phyloP scores from a whole-genome alignment of 768 basidiomycete species.

The Butyriboletus loyo region DNA sequence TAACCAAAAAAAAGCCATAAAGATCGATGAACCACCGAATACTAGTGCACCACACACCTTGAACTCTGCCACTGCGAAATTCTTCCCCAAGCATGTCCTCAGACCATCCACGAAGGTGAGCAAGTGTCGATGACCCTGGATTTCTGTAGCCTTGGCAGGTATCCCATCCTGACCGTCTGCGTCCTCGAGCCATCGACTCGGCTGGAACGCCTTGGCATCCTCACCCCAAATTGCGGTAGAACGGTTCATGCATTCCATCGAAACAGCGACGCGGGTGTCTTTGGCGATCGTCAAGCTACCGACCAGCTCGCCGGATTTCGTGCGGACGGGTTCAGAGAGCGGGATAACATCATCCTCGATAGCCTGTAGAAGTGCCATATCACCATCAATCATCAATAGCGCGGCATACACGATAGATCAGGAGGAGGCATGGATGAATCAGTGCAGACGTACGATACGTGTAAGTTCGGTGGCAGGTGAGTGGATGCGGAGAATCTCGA shows the following conservation, averaged over 20 bases:
- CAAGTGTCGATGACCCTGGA: constrained; percentile 50
- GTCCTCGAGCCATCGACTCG: constrained; percentile 58
- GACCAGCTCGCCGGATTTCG: constrained; percentile 36
- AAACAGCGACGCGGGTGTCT: constrained; percentile 42
- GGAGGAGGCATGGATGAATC: constrained; percentile 26
- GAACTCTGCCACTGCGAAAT: constrained; percentile 42
- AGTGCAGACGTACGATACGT: not conserved
- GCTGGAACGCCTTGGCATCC: constrained; percentile 55
- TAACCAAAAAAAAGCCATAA: too few species aligned
- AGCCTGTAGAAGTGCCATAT: constrained; percentile 29
- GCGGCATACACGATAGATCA: not conserved
- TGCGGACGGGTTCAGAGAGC: too few species aligned
- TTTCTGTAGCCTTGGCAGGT: constrained; percentile 32
- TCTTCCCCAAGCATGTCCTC: constrained; percentile 45
- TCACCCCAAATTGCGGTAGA: constrained; percentile 58
- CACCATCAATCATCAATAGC: not conserved
- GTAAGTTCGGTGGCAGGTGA: not conserved
- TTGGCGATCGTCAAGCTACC: constrained; percentile 43
- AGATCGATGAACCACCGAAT: too few species aligned
- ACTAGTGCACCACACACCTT: constrained; percentile 22
- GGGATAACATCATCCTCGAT: constrained; percentile 54
- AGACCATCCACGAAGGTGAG: constrained; percentile 51
- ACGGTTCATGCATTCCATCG: constrained; percentile 48
- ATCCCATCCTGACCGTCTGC: constrained; percentile 13
- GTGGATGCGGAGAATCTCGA: constrained; percentile 37